Base-by-base conservation (phyloP, 495 filamentous ascomycete species). In the Tuber indicum region DNA sequence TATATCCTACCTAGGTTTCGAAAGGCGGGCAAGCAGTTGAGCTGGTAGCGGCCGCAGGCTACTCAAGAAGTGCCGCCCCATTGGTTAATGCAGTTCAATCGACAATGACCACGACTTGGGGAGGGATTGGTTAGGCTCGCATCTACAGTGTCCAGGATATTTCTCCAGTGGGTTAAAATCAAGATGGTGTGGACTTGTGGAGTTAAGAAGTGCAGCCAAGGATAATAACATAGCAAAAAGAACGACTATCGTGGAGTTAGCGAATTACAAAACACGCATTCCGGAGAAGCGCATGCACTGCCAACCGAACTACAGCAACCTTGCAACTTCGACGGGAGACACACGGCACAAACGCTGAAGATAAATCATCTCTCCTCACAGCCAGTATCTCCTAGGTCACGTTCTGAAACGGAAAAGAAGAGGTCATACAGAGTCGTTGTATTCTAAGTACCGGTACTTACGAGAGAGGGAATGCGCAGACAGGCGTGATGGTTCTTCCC, bases 51-150 rank as follows among this genome's bases (percentile, higher is more conserved):
- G 76, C 73, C 49, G 74, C 75, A 72, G 58, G 39, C 26, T 72
- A n/a, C 62, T 42, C 69, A 42, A 45, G 49, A 78, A 75, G 74
- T 52, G 66, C 52, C n/a, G 45, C 72, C 26, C 41, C 77, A 75
- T 49, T 81, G 77, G 78, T 52, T 82, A 62, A 82, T 82, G 81
- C 81, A 82, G 77, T 82, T 79, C 81, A 82, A 74, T 79, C 72
- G 74, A 71, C 32, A 78, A 78, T 76, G 80, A 82, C 81, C 81
- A 82, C 81, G 81, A 82, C 77, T 82, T 82, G 69, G 74, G 76
- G 80, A 74, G 43, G 80, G 81, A 82, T 82, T 82, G 81, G 81
- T 76, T 79, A 77, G 80, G 76, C 75, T 70, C 58, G 66, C 44
- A 44, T 73, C 70, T 12, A n/a, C 3, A 66, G 26, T 66, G 58